These are phyloP conservation scores for Dioscorea cayenensis DNA, from an alignment of 116 monocot genomes.

Conservation along the genomic window DNA sequence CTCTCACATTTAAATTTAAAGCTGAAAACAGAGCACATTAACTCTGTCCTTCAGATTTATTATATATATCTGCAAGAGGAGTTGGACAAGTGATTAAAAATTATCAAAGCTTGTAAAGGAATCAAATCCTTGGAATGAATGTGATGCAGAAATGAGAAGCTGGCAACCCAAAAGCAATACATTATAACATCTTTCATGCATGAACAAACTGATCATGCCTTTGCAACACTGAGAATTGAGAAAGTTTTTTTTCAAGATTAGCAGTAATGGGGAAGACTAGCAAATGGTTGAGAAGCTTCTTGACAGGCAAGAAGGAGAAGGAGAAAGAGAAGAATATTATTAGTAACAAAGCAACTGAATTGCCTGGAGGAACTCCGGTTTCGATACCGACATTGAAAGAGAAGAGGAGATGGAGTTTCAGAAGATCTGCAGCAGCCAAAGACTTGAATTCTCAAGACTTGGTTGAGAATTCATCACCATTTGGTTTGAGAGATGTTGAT, in stretches of 20 bases:
- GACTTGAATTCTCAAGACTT: constrained; percentile 4
- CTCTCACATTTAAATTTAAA: background rate
- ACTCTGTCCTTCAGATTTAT: background rate
- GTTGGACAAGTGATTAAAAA: no score
- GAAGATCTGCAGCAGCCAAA: constrained; percentile 10
- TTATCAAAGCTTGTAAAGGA: background rate
- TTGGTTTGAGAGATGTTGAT: constrained; percentile 7
- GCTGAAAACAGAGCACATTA: background rate
- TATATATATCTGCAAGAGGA: no score
- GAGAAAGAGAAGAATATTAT: background rate
- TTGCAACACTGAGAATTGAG: no score
- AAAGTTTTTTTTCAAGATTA: no score
- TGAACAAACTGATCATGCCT: background rate
- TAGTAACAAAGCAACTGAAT: background rate
- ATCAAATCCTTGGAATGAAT: background rate
- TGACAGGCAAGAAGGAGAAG: constrained; percentile 23
- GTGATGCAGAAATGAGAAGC: background rate
- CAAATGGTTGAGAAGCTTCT: constrained; percentile 23
- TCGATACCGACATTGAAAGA: constrained; percentile 13
- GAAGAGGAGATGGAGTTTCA: constrained; percentile 33
- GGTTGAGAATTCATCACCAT: background rate
- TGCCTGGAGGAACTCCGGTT: background rate
- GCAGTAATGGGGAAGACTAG: constrained; percentile 23
- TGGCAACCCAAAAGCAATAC: background rate
- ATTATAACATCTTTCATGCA: background rate